These are phyloP conservation scores for Citrus sp. DNA, from an alignment of 345 rosid species.

Conservation along the genomic window DNA sequence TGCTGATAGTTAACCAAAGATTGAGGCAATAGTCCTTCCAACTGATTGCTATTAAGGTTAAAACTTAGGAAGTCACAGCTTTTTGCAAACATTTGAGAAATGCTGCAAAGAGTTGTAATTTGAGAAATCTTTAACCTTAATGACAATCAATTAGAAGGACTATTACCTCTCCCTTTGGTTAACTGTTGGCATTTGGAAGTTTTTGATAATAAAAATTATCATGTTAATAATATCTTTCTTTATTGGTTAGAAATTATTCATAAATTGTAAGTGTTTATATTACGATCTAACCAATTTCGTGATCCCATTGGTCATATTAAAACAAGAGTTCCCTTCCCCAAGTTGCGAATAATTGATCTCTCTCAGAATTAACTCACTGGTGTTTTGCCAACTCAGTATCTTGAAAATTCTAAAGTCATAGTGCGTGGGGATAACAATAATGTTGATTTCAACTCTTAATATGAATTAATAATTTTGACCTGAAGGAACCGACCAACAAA, in stretches of 20 bases:
- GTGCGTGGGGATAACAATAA: not conserved
- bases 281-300: constrained; percentile 11
- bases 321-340: not conserved
- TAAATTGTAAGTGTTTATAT: not conserved
- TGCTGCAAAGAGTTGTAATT: not conserved
- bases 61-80: too few species aligned
- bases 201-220: not conserved
- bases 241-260: constrained; percentile 20
- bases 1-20: too few species aligned
- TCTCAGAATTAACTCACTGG: not conserved
- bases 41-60: too few species aligned
- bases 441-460: too few species aligned
- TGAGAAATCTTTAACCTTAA: not conserved
- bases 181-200: too few species aligned
- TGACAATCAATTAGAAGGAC: not conserved
- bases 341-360: not conserved
- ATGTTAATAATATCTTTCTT: constrained; percentile 14
- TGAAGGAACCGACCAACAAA: not conserved
- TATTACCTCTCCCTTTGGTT: too few species aligned
- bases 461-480: not conserved
- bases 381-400: not conserved
- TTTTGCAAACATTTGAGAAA: too few species aligned
- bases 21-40: too few species aligned
- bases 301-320: not conserved
- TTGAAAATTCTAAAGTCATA: not conserved